Percentiles rank a stretch among this genome's conserved stretches.
Evolutionary conservation across 2,329 filamentous ascomycete species (phyloP).

Genomic region (Juglanconis juglandina): DNA sequence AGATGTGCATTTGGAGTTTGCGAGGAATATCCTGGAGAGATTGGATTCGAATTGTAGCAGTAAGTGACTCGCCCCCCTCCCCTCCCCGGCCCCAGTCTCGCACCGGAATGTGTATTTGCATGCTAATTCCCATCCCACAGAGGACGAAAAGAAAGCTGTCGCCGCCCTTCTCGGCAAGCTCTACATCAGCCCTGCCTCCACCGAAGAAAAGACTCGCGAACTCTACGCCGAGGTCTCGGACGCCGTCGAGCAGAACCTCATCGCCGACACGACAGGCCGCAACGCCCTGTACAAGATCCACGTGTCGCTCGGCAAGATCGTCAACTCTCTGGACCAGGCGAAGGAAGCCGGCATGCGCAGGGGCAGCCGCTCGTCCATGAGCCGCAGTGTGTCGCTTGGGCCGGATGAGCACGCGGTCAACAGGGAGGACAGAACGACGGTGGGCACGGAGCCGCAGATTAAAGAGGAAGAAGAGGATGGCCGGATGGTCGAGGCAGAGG

Average conservation of each 20-base stretch:
- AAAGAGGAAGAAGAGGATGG: constrained; percentile 45
- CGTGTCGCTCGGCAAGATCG: constrained; percentile 64
- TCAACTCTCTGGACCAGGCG: constrained; percentile 54
- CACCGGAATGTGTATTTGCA: background rate
- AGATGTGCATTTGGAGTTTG: constrained; percentile 77
- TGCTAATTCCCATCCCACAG: constrained; percentile 39
- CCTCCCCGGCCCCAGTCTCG: background rate
- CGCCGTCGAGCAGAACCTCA: constrained; percentile 60
- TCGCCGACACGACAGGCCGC: constrained; percentile 57
- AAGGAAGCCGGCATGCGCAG: constrained; percentile 27
- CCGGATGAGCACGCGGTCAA: constrained; percentile 28
- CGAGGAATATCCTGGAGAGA: constrained; percentile 72
- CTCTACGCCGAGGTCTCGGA: constrained; percentile 56
- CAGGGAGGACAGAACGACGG: constrained; percentile 33
- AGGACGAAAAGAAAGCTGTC: constrained; percentile 82
- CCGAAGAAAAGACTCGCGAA: constrained; percentile 54
- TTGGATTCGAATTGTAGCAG: constrained; percentile 64
- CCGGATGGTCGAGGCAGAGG: constrained; percentile 14
- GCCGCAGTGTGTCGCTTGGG: constrained; percentile 42
- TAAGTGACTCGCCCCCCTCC: constrained; percentile 41
- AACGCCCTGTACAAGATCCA: constrained; percentile 69
- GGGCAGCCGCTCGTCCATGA: constrained; percentile 32
- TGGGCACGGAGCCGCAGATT: constrained; percentile 41
- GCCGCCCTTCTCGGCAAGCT: constrained; percentile 78
- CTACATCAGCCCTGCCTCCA: constrained; percentile 67